Conservation (phyloP, 1,284 basidiomycete species). For the Apiotrichum laibachii region DNA sequence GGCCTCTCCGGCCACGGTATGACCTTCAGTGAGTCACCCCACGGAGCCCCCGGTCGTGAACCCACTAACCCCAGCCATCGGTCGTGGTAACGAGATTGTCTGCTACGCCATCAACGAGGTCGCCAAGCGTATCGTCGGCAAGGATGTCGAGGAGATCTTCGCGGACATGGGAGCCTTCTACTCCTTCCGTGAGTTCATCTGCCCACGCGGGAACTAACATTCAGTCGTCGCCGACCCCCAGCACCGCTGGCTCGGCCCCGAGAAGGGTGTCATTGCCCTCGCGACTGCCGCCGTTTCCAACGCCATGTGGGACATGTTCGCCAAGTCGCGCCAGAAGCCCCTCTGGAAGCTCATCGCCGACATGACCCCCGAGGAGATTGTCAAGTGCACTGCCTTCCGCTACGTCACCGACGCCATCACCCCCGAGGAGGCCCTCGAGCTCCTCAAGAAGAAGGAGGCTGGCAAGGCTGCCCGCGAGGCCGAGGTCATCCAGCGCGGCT, state of each 20-base stretch:
- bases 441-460: conserved; percentile 73
- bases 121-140: conserved; percentile 76
- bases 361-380: conserved; percentile 72
- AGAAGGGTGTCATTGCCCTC: conserved; percentile 57
- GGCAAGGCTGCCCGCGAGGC: conserved; percentile 75
- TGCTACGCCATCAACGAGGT: conserved; percentile 76
- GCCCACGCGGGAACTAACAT: not conserved
- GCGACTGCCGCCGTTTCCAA: conserved; percentile 58
- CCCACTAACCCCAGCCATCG: conserved; percentile 60
- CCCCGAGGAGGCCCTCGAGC: conserved; percentile 77
- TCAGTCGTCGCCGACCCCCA: conserved; percentile 77
- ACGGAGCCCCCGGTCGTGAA: not conserved
- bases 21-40: conserved; percentile 67
- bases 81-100: conserved; percentile 90
- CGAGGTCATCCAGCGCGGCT: conserved; percentile 64
- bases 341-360: conserved; percentile 59
- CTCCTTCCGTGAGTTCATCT: conserved; percentile 42
- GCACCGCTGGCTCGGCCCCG: conserved; percentile 69
- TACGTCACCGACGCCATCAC: conserved; percentile 95
- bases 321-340: conserved; percentile 56
- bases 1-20: conserved; percentile 81
- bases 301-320: conserved; percentile 56
- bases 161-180: conserved; percentile 71
- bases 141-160: conserved; percentile 77
- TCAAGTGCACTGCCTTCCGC: conserved; percentile 76